phyloP scores from a whole-genome alignment of 2,329 filamentous ascomycete genomes.

The Fusarium sp. region DNA sequence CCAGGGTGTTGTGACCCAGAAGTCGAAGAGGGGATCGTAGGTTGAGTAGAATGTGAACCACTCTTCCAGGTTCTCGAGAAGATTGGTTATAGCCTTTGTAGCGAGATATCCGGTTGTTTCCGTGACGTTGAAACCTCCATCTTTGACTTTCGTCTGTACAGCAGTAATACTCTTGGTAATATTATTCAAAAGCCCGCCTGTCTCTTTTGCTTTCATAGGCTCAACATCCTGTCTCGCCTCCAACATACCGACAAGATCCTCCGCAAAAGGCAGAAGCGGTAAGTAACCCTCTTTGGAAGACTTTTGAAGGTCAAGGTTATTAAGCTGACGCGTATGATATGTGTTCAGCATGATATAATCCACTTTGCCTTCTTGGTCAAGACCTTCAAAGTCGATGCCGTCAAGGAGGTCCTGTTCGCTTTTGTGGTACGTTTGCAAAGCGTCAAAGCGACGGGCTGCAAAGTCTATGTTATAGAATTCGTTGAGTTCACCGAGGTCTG shows the following conservation, averaged over 20 bases:
- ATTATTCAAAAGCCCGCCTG: slow-evolving; percentile 14
- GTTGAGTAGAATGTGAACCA: slow-evolving; percentile 34
- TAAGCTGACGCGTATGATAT: slow-evolving; percentile 22
- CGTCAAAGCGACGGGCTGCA: slow-evolving; percentile 8
- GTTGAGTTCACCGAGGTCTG: slow-evolving; percentile 19
- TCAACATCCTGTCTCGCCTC: slow-evolving; percentile 33
- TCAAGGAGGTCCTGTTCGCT: slow-evolving; percentile 12
- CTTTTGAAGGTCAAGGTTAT: slow-evolving; percentile 21
- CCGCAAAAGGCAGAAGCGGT: neutral
- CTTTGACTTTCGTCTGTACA: slow-evolving; percentile 19
- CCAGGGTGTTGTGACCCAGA: slow-evolving; percentile 35
- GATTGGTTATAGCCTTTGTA: slow-evolving; percentile 4
- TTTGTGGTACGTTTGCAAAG: slow-evolving; percentile 14
- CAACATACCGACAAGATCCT: slow-evolving; percentile 17
- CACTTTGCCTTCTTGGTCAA: slow-evolving; percentile 30
- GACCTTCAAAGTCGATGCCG: slow-evolving; percentile 16
- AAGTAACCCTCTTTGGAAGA: slow-evolving; percentile 5
- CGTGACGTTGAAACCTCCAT: slow-evolving; percentile 18
- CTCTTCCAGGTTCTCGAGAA: slow-evolving; percentile 15
- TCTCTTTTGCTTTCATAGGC: slow-evolving; percentile 25
- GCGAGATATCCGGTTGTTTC: slow-evolving; percentile 30
- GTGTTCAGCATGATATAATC: slow-evolving; percentile 35
- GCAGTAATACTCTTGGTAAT: slow-evolving; percentile 21
- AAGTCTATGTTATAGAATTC: slow-evolving; percentile 31
- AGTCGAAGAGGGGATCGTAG: slow-evolving; percentile 30